Conservation (phyloP, 345 rosid species). For the Turnera subulata region DNA sequence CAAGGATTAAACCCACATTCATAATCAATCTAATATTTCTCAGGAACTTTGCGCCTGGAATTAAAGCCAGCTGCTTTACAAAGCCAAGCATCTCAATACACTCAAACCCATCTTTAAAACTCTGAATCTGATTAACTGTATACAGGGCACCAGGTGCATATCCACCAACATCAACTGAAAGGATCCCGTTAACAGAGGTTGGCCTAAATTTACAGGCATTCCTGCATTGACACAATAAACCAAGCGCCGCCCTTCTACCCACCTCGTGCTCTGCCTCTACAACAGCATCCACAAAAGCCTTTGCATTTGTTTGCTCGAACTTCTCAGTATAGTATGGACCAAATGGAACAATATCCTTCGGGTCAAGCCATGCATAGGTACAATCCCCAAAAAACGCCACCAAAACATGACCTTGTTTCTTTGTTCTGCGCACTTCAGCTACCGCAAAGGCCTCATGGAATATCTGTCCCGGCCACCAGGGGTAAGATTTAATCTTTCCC, state of each 20-base stretch:
- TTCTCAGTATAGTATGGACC: background rate
- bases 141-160: constrained; percentile 1
- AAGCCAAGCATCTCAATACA: background rate
- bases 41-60: background rate
- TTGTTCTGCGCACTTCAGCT: background rate
- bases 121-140: background rate
- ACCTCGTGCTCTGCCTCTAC: background rate
- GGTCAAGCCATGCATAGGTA: constrained; percentile 7
- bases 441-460: background rate
- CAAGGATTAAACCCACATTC: background rate
- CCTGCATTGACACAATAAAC: background rate
- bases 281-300: constrained; percentile 3
- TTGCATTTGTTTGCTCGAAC: background rate
- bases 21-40: background rate
- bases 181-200: background rate
- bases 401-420: too few species aligned
- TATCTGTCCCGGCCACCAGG: constrained; percentile 2
- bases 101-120: background rate
- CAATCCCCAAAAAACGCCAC: background rate
- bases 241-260: background rate
- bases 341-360: background rate
- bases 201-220: background rate
- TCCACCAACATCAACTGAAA: constrained; percentile 1
- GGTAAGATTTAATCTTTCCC: background rate
- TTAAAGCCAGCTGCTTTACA: background rate